Conservation (phyloP, 2,329 filamentous ascomycete genomes). For the Leptographium lundbergii region DNA sequence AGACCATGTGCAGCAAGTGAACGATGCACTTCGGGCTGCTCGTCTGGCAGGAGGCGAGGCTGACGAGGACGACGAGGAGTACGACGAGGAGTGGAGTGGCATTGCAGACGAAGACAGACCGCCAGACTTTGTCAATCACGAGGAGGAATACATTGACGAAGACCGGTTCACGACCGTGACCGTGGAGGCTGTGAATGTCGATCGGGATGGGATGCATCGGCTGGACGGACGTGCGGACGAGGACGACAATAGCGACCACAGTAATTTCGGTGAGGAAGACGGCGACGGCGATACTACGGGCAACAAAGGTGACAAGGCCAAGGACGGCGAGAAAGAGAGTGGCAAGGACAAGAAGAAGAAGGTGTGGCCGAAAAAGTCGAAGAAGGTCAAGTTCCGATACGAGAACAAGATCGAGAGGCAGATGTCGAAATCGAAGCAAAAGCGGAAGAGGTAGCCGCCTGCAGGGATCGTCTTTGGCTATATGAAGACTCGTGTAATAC, state of each 20-base stretch:
- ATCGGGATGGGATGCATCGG: conserved; percentile 58
- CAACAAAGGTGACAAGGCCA: conserved; percentile 20
- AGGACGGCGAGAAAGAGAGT: conserved; percentile 21
- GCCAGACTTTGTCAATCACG: conserved; percentile 52
- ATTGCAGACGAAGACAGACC: conserved; percentile 35
- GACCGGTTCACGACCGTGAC: conserved; percentile 93
- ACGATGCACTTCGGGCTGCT: conserved; percentile 53
- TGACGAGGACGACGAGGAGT: conserved; percentile 32
- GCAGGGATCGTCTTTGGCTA: background rate
- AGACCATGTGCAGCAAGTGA: conserved; percentile 66
- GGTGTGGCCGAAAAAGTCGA: conserved; percentile 40
- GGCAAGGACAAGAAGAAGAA: conserved; percentile 30
- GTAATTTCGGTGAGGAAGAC: background rate
- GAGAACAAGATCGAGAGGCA: conserved; percentile 79
- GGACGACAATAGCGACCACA: conserved; percentile 9
- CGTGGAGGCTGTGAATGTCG: conserved; percentile 75
- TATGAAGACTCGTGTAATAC: background rate
- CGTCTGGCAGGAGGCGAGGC: conserved; percentile 30
- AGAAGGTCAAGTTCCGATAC: conserved; percentile 87
- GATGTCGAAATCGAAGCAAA: conserved; percentile 57
- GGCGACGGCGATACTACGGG: conserved; percentile 20
- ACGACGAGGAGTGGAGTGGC: conserved; percentile 48
- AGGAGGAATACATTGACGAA: conserved; percentile 93
- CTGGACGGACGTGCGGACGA: conserved; percentile 16
- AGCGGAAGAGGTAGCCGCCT: background rate